These are phyloP conservation scores for Echinosophora koreensis DNA, from an alignment of 306 rosid species.

Conservation along the genomic window DNA sequence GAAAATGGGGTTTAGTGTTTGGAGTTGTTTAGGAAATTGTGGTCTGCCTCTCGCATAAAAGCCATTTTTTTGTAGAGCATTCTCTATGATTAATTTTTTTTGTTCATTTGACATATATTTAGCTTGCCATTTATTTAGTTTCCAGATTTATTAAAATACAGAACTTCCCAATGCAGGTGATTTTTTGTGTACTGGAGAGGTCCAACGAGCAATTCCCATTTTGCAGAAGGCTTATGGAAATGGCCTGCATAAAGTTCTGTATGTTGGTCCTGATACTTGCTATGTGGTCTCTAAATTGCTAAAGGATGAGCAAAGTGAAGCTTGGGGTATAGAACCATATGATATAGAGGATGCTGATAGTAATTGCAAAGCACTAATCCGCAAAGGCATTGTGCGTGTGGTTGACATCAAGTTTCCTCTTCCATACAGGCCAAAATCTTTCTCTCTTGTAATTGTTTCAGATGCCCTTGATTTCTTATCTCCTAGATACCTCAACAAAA, in stretches of 20 bases:
- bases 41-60: constrained; percentile 17
- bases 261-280: constrained; percentile 67
- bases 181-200: constrained; percentile 63
- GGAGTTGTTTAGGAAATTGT: constrained; percentile 18
- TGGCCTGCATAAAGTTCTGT: constrained; percentile 63
- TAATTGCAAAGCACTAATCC: constrained; percentile 62
- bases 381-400: constrained; percentile 65
- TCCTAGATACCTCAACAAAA: constrained; percentile 70
- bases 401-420: constrained; percentile 70
- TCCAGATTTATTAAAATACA: background rate
- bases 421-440: constrained; percentile 66
- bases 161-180: constrained; percentile 54
- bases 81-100: background rate
- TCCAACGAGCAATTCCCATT: constrained; percentile 55
- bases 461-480: constrained; percentile 73
- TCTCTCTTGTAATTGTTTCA: constrained; percentile 67
- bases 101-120: constrained; percentile 27
- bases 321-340: constrained; percentile 80
- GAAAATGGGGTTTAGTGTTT: constrained; percentile 1
- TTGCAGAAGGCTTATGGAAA: constrained; percentile 63
- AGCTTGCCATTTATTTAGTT: constrained; percentile 4
- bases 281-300: constrained; percentile 61
- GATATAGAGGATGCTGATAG: constrained; percentile 67
- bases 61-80: background rate
- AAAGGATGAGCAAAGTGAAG: constrained; percentile 69